Percentiles rank a stretch among this genome's conserved stretches.
Conservation (phyloP, 2,329 filamentous ascomycete genomes). For the Neofusicoccum sp. region DNA sequence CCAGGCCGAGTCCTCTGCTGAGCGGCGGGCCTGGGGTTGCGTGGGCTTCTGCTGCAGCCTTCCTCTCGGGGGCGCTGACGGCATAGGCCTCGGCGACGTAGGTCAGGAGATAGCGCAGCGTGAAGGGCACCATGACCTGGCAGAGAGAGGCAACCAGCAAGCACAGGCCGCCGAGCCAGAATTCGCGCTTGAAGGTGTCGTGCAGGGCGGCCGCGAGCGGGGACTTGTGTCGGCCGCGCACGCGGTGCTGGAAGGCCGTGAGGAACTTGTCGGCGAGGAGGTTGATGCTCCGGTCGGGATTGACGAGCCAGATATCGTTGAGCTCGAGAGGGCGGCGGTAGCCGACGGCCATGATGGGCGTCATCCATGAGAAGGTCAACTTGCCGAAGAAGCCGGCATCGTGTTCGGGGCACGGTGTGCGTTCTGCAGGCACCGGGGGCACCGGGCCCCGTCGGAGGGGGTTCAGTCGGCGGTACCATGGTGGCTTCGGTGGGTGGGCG, state of each 20-base stretch:
- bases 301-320: constrained; percentile 86
- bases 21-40: constrained; percentile 65
- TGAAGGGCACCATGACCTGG: constrained; percentile 82
- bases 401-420: constrained; percentile 67
- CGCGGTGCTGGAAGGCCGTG: constrained; percentile 67
- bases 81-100: constrained; percentile 80
- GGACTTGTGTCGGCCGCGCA: constrained; percentile 67
- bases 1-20: constrained; percentile 76
- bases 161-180: constrained; percentile 79
- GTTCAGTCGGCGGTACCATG: constrained; percentile 62
- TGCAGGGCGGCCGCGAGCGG: constrained; percentile 80
- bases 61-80: constrained; percentile 28
- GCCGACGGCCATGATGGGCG: constrained; percentile 74
- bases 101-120: constrained; percentile 80
- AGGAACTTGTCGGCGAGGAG: constrained; percentile 68
- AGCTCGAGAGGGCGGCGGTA: constrained; percentile 82
- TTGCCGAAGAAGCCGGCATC: constrained; percentile 72
- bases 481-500: no score
- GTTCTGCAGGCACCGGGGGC: constrained; percentile 58
- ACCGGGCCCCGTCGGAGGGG: constrained; percentile 51
- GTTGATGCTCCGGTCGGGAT: constrained; percentile 74
- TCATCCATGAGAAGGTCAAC: constrained; percentile 88
- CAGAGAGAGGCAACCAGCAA: constrained; percentile 69
- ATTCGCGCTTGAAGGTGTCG: constrained; percentile 83
- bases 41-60: constrained; percentile 52